Percentiles rank a stretch among this genome's conserved stretches.
These are phyloP conservation scores for Pinus tabuliformis DNA, from an alignment of 75 land plant genomes.

Conservation along the genomic window DNA sequence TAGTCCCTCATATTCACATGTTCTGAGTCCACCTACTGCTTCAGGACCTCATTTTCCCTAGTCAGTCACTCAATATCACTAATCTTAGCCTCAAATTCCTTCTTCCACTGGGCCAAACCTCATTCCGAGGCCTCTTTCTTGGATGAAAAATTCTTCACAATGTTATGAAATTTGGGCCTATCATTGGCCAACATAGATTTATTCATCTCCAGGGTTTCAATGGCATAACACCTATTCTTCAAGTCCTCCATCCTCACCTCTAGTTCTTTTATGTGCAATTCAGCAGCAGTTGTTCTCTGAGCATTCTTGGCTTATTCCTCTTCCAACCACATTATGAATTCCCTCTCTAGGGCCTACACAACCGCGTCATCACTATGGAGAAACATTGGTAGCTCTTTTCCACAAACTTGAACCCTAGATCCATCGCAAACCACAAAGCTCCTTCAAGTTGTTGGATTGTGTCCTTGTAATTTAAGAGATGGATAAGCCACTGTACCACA, in stretches of 20 bases:
- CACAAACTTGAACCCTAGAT: slow-evolving; percentile 9
- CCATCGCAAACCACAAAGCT: background rate
- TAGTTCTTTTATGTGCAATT: slow-evolving; percentile 28
- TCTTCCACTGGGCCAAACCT: too few species aligned
- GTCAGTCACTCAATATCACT: too few species aligned
- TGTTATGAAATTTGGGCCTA: background rate
- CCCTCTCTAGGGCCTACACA: slow-evolving; percentile 53
- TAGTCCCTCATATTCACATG: too few species aligned
- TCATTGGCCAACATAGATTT: slow-evolving; percentile 47
- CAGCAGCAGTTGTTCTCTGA: slow-evolving; percentile 11
- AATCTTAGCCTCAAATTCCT: too few species aligned
- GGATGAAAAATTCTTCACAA: slow-evolving; percentile 18
- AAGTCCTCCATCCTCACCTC: slow-evolving; percentile 43
- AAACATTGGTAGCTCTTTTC: slow-evolving; percentile 43
- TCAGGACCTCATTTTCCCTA: too few species aligned
- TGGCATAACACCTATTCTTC: slow-evolving; percentile 26
- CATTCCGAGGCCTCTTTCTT: too few species aligned
- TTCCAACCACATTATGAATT: slow-evolving; percentile 15
- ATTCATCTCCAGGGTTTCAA: slow-evolving; percentile 49
- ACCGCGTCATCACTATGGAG: slow-evolving; percentile 70
- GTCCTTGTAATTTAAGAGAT: too few species aligned
- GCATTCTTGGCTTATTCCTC: slow-evolving; percentile 7
- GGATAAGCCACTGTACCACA: too few species aligned
- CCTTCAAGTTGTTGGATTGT: too few species aligned
- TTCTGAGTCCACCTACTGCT: too few species aligned